Evolutionary conservation across 2,329 filamentous ascomycete species (phyloP), one percentile per base, ranked within the genome.

Genomic region (Pseudonectria foliicola): DNA sequence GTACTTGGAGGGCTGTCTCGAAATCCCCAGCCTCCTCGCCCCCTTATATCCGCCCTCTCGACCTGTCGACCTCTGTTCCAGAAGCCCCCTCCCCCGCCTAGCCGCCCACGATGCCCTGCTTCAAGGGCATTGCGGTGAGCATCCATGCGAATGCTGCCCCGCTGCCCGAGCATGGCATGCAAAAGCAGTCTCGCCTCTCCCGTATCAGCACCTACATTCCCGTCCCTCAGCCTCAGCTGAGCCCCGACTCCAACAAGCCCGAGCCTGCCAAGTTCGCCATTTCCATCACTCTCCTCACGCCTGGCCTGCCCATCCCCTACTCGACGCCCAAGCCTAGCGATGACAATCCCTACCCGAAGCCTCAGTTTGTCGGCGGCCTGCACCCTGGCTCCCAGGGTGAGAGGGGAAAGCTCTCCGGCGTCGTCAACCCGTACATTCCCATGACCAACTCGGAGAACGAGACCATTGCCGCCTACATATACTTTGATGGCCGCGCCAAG

Each of bases 111-210:
- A 79, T 79, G 92, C 92, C 92, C 70, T 96, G 89, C 78, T 98
- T 96, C 71, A 94, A 96, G 72, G 92, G 92, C 66, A 88, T 98
- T 67, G 90, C 92, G 54, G 90, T 96, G 60, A 94, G 86, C 75
- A 93, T 96, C 62, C 92, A 98, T 68, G 76, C 78, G 39, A 80
- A 81, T 57, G 75, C 73, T 44, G 70, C 87, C 50, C 89, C 92
- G 48, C 78, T 98, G 48, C 73, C 88, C 43, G 92, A 98, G 66
- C 82, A 94, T 67, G 90, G 89, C 54, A 84, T 96, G 52, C 90
- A 96, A 68, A 92, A 88, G 60, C 87, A 95, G 64, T 88, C 86
- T 39, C 83, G 87, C 53, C 75, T 87, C 45, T 89, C 86, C 44
- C 84, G 92, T 55, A 95, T 98, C 66, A 95, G 88, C 59, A 88